Evolutionary conservation across 192 early-diverging fungal species (phyloP), one percentile per base, ranked within the genome.

Genomic region (Rhizophagus clarus): DNA sequence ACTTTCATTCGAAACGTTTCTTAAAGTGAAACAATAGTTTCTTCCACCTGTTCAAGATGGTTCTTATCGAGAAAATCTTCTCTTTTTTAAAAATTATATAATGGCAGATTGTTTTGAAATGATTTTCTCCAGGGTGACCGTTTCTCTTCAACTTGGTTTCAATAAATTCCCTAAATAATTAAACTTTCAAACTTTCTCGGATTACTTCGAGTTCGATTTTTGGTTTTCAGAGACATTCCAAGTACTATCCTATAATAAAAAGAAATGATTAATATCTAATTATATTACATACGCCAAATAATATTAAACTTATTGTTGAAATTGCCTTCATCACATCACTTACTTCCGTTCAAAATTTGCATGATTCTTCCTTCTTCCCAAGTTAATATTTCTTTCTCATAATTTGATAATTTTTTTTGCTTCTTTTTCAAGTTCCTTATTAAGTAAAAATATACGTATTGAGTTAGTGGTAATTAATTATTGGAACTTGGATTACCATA

Each of bases 291-390:
- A 31, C 11, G 56, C 17, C 32, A 15, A 20, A 80, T 34, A 81
- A 56, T 45, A 12, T 26, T 17, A 37, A 17, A 26, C n/a, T 14
- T 84, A 91, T 90, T 40, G 83, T 86, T 76, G 93, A 87, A n/a
- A 96, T 77, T 8, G 93, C 61, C 49, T 92, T 93, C n/a, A n/a
- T n/a, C n/a, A n/a, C 31, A 85, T 84, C 4, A 90, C 34, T 82
- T 97, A 96, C 79, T 97, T 96, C 74, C 89, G 86, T 80, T 97
- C 95, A 64, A 82, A 87, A 32, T 83, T 88, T 76, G 95, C 80
- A 86, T 96, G 92, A 79, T 97, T 95, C 82, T 92, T 92, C 77
- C 91, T 95, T 82, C 96, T 96, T 75, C 92, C 91, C 68, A 96
- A 82, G 81, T 97, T 92, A 28, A 98, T 93, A 80, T 96, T 45